Evolutionary conservation across 495 filamentous ascomycete species (phyloP).

Genomic region (Haplographium delicatum): DNA sequence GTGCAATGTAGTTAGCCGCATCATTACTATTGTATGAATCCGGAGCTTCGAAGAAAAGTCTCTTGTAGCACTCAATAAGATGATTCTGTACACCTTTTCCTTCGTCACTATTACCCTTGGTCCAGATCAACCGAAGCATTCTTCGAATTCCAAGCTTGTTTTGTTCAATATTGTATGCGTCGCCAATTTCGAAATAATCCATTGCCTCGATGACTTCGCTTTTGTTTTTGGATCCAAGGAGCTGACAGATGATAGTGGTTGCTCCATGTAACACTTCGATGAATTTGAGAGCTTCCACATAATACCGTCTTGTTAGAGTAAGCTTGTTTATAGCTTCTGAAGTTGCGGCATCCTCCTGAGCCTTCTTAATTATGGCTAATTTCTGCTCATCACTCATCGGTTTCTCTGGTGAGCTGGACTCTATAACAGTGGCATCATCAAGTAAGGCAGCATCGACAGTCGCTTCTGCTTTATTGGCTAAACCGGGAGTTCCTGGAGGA

Average conservation of each 20-base stretch:
- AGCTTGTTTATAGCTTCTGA: slow-evolving; percentile 80
- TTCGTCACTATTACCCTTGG: slow-evolving; percentile 98
- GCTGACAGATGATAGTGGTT: slow-evolving; percentile 70
- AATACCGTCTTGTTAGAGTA: slow-evolving; percentile 84
- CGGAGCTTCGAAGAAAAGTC: slow-evolving; percentile 91
- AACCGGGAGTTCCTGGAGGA: slow-evolving; percentile 69
- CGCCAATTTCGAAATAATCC: slow-evolving; percentile 93
- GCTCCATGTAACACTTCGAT: slow-evolving; percentile 88
- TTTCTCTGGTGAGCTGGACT: slow-evolving; percentile 55
- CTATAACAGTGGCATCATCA: slow-evolving; percentile 81
- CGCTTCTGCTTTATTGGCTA: slow-evolving; percentile 53
- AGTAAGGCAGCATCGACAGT: slow-evolving; percentile 70
- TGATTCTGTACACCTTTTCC: slow-evolving; percentile 97
- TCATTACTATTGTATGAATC: slow-evolving; percentile 83
- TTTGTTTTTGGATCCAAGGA: slow-evolving; percentile 91
- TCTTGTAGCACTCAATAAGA: slow-evolving; percentile 94
- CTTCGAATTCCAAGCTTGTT: slow-evolving; percentile 83
- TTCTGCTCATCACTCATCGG: slow-evolving; percentile 52
- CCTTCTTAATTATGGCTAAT: slow-evolving; percentile 56
- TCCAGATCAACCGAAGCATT: slow-evolving; percentile 98
- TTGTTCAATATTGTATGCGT: slow-evolving; percentile 92
- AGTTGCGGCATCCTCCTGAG: slow-evolving; percentile 58
- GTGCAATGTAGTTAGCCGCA: slow-evolving; percentile 89
- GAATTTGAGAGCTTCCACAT: slow-evolving; percentile 85
- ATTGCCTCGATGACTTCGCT: slow-evolving; percentile 98